Evolutionary conservation across 2,329 filamentous ascomycete genomes (phyloP).

Genomic region (Zymoseptoria pseudotritici): DNA sequence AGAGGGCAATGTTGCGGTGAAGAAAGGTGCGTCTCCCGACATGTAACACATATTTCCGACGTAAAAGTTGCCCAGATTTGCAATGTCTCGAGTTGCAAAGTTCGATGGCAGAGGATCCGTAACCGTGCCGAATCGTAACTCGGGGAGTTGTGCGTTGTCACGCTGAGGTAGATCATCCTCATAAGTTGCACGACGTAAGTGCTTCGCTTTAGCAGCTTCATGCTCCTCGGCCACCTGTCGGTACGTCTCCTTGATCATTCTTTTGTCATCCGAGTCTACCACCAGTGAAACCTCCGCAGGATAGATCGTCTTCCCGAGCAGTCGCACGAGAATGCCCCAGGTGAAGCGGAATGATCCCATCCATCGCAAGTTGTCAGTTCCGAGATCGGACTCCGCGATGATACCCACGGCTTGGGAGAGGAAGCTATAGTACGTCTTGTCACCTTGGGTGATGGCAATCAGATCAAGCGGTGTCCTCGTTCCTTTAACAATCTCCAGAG

Average conservation of each 20-base stretch:
- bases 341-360: slow-evolving; percentile 84
- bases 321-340: slow-evolving; percentile 69
- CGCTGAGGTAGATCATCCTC: slow-evolving; percentile 11
- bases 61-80: slow-evolving; percentile 86
- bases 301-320: slow-evolving; percentile 70
- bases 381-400: slow-evolving; percentile 82
- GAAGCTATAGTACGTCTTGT: slow-evolving; percentile 70
- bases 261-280: slow-evolving; percentile 70
- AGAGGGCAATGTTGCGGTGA: slow-evolving; percentile 69
- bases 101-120: slow-evolving; percentile 66
- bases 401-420: slow-evolving; percentile 85
- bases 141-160: slow-evolving; percentile 48
- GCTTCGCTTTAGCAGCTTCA: slow-evolving; percentile 21
- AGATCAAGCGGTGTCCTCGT: slow-evolving; percentile 77
- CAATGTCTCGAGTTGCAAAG: slow-evolving; percentile 67
- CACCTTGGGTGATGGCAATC: slow-evolving; percentile 77
- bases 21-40: slow-evolving; percentile 81
- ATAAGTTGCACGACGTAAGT: slow-evolving; percentile 11
- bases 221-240: slow-evolving; percentile 28
- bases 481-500: slow-evolving; percentile 80
- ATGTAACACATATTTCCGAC: slow-evolving; percentile 93
- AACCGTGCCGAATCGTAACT: slow-evolving; percentile 69
- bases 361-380: slow-evolving; percentile 86
- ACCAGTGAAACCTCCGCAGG: slow-evolving; percentile 85
- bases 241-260: slow-evolving; percentile 66